phyloP scores from a whole-genome alignment of 129 eudicot species.

The Tagetes erecta region DNA sequence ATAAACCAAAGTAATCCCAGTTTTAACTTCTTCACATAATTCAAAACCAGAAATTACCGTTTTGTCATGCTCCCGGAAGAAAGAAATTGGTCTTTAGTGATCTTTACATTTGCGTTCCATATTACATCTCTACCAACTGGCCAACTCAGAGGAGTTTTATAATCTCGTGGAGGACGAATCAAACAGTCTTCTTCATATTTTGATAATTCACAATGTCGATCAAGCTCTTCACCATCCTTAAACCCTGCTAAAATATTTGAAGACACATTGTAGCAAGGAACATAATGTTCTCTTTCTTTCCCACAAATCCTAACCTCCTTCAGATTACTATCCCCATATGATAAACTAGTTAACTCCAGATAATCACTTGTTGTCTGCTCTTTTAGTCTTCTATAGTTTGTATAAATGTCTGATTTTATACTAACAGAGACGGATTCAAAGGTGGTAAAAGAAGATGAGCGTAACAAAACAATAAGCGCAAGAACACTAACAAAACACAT shows the following conservation, averaged over 20 bases:
- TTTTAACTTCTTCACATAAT: slow-evolving; percentile 13
- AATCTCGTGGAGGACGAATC: slow-evolving; percentile 94
- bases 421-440: slow-evolving; percentile 47
- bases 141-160: slow-evolving; percentile 87
- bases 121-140: slow-evolving; percentile 91
- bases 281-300: slow-evolving; percentile 82
- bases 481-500: slow-evolving; percentile 55
- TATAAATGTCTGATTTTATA: slow-evolving; percentile 55
- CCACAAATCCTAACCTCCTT: slow-evolving; percentile 71
- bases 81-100: slow-evolving; percentile 89
- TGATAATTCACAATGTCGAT: slow-evolving; percentile 83
- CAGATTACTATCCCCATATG: slow-evolving; percentile 39
- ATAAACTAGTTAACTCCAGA: slow-evolving; percentile 62
- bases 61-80: slow-evolving; percentile 98
- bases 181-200: slow-evolving; percentile 56
- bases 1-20: slow-evolving; percentile 1
- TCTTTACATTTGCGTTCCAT: slow-evolving; percentile 93
- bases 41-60: slow-evolving; percentile 45
- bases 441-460: slow-evolving; percentile 53
- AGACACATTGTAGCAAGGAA: slow-evolving; percentile 89
- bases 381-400: slow-evolving; percentile 73
- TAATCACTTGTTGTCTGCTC: slow-evolving; percentile 77
- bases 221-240: slow-evolving; percentile 86
- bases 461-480: slow-evolving; percentile 58
- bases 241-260: slow-evolving; percentile 64